These are phyloP conservation scores for Cyberlindnera maritima DNA, from an alignment of 805 yeast genomes.

Conservation along the genomic window DNA sequence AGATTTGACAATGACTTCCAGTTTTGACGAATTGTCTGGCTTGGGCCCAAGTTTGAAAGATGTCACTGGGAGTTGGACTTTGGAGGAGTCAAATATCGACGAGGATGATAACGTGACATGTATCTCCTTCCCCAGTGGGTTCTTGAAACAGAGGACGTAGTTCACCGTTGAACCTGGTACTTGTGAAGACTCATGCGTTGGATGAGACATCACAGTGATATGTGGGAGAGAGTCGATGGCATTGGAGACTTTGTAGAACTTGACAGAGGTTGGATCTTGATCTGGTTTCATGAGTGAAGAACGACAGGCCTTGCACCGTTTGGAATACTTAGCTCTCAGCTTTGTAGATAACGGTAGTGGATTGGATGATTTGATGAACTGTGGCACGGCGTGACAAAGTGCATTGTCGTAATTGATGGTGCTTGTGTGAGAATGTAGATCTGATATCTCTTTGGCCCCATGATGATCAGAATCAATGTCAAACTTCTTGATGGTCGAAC, in stretches of 20 bases:
- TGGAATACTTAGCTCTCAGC: slow-evolving; percentile 23
- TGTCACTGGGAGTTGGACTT: slow-evolving; percentile 20
- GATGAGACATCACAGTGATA: slow-evolving; percentile 9
- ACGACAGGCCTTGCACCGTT: slow-evolving; percentile 30
- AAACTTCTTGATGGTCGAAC: slow-evolving; percentile 8
- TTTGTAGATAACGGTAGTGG: slow-evolving; percentile 19
- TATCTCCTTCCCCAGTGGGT: slow-evolving; percentile 16
- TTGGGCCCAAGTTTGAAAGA: slow-evolving; percentile 15
- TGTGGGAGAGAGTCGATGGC: slow-evolving; percentile 27
- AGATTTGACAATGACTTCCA: slow-evolving; percentile 21
- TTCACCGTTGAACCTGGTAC: background rate
- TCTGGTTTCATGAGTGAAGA: slow-evolving; percentile 29
- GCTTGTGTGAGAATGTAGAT: background rate
- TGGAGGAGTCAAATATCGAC: slow-evolving; percentile 2
- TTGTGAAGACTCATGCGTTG: background rate
- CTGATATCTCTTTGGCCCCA: background rate
- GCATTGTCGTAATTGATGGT: slow-evolving; percentile 6
- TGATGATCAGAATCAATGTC: slow-evolving; percentile 4
- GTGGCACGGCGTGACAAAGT: slow-evolving; percentile 4
- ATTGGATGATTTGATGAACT: background rate
- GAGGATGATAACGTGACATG: slow-evolving; percentile 17
- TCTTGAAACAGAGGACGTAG: slow-evolving; percentile 15
- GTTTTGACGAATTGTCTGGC: slow-evolving; percentile 18
- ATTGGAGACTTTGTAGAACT: slow-evolving; percentile 28
- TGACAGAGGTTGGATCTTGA: slow-evolving; percentile 21